Percentiles rank a stretch among this genome's conserved stretches.
These are phyloP conservation scores for Thamnidium elegans DNA, from an alignment of 192 early-diverging fungal genomes.

Conservation along the genomic window DNA sequence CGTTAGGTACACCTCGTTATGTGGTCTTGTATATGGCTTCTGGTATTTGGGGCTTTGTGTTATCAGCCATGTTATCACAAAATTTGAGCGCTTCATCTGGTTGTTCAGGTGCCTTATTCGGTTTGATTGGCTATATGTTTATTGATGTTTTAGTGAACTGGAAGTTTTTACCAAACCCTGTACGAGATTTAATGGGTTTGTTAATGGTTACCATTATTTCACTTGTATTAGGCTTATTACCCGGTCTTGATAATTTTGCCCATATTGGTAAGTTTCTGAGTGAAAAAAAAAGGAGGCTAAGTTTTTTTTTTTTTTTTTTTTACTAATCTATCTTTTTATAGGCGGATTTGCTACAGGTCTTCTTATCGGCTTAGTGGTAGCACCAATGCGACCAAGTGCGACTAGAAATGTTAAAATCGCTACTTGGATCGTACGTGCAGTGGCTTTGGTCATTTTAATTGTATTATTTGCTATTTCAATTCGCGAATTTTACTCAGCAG, in stretches of 20 bases:
- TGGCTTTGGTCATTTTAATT: conserved; percentile 42
- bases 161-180: conserved; percentile 63
- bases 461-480: conserved; percentile 46
- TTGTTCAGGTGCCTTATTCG: conserved; percentile 59
- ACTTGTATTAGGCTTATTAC: conserved; percentile 71
- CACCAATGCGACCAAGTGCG: conserved; percentile 20
- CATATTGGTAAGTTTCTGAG: conserved; percentile 58
- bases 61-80: conserved; percentile 64
- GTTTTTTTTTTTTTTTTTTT: no score
- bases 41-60: conserved; percentile 75
- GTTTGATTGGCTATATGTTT: conserved; percentile 74
- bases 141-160: conserved; percentile 81
- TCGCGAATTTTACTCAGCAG: conserved; percentile 49
- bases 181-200: conserved; percentile 68
- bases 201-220: conserved; percentile 61
- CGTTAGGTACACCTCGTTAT: conserved; percentile 74
- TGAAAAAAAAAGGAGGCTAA: not conserved
- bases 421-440: conserved; percentile 34
- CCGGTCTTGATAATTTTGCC: conserved; percentile 80
- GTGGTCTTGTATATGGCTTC: conserved; percentile 58
- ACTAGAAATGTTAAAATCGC: conserved; percentile 23
- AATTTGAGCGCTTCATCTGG: conserved; percentile 52
- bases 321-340: not conserved
- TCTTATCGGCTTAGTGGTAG: conserved; percentile 16
- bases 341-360: conserved; percentile 23